Evolutionary conservation across 75 land plant species (phyloP), one percentile per base, ranked within the genome.

Genomic region (Pinus albicaulis): DNA sequence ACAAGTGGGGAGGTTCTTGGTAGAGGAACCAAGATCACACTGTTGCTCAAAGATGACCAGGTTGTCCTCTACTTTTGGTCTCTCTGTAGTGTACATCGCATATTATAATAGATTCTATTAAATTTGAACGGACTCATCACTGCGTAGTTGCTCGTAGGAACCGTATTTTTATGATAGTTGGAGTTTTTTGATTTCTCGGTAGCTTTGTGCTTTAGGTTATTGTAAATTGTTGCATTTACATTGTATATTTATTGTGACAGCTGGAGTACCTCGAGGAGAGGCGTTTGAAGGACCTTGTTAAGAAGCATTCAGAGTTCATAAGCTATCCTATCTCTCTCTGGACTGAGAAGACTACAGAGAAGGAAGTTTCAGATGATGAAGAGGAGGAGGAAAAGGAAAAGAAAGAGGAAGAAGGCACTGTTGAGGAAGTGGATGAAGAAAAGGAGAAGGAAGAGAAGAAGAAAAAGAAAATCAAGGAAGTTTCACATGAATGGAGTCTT

Each of bases 261-360:
- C 36, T 85, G 53, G 92, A 90, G 59, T 92, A 92, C 77, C 84
- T 92, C 3, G 95, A 92, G 86, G 95, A 92, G 89, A 85, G 89
- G 69, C 76, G 93, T 23, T 44, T 92, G 53, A 92, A 88, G 80
- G 93, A 91, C 56, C 74, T 92, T 11, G 69, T 92, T 28, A 90
- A 90, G 85, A 90, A 90, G 76, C 90, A 89, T 59, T 87, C 91
- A 5, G 90, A 89, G 80, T 89, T 89, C 64, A 89, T 89, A 74
- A 85, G 91, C 79, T 90, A 90, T 55, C 92, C 90, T 0, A 90
- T 92, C 34, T 92, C 91, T 24, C 77, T 92, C 48, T 89, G 93
- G 93, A 80, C 81, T 23, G 89, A 89, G 83, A 91, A 91, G 84
- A 86, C 94, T 7, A 87, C 84, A 4, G 93, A 88, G 80, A 91